Base-by-base conservation (phyloP, 2,329 filamentous ascomycete species). In the Fusarium nelsonii region DNA sequence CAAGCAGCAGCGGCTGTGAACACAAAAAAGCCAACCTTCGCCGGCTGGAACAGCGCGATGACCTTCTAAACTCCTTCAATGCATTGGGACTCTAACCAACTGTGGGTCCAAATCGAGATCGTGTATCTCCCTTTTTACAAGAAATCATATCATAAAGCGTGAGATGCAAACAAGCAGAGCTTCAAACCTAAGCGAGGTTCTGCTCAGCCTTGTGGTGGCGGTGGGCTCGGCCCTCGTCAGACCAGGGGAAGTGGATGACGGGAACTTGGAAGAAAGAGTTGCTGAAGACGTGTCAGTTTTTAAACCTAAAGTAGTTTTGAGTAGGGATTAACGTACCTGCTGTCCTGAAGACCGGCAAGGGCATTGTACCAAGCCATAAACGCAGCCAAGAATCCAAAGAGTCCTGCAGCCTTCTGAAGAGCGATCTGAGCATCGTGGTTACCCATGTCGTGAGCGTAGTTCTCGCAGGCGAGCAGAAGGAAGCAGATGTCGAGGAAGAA, bases 221-320 rank as follows among this genome's bases (percentile, higher is more conserved):
- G 64, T 78, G 79, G 79, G 89, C 85, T 67, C 87, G 87, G 54
- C 88, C 92, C 82, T 91, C 91, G 74, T 92, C 91, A 37, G 92
- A 95, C 95, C 95, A 97, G 55, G 94, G 95, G 86, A 97, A 97
- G 85, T 97, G 94, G 74, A 92, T 90, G 68, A 97, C 94, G 52
- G 94, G 95, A 66, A 97, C 89, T 79, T 96, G 86, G 85, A 97
- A 96, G 89, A 97, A 97, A 30, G 87, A 90, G 82, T 90, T 90
- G 84, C 93, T 96, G 44, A 10, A 53, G 8, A 15, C 6, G 46
- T 49, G 76, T 84, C 77, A 84, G 79, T 63, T 23, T 23, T 23
- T 3, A 23, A 23, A 23, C 23, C 23, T 23, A 23, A 23, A 18
- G 18, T 39, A 32, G n/a, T 28, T 12, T 18, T 18, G 2, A n/a